Percentiles rank a stretch among this genome's conserved stretches.
Conservation (phyloP, 1,284 basidiomycete species). For the Peniophora sp. region DNA sequence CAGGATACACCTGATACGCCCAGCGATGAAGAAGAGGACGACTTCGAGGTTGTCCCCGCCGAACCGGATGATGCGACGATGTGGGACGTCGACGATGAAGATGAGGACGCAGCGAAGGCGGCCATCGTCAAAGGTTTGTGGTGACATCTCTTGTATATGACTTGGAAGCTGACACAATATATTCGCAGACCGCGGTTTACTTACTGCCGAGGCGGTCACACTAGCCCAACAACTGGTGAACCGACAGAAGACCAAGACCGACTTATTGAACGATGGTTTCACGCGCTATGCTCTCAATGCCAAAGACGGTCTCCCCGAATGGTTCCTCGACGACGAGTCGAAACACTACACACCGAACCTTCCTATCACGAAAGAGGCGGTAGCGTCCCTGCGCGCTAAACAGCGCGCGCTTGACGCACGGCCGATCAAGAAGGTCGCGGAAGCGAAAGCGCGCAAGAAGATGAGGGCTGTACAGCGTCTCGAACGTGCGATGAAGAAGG, state of each 20-base stretch:
- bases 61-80: conserved; percentile 46
- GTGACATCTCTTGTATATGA: neutral
- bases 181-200: conserved; percentile 80
- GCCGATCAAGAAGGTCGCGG: conserved; percentile 98
- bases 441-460: conserved; percentile 98
- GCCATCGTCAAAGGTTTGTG: conserved; percentile 64
- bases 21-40: conserved; percentile 31
- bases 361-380: conserved; percentile 95
- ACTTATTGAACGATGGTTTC: conserved; percentile 94
- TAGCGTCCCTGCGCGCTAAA: conserved; percentile 79
- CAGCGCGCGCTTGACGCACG: conserved; percentile 93
- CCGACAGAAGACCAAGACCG: conserved; percentile 81
- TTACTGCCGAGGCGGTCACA: conserved; percentile 88
- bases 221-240: conserved; percentile 93
- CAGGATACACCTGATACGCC: conserved; percentile 6
- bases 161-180: conserved; percentile 7
- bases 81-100: conserved; percentile 80
- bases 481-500: conserved; percentile 94
- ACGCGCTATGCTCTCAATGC: conserved; percentile 88
- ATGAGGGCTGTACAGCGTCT: conserved; percentile 79
- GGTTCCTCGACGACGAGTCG: conserved; percentile 97
- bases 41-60: conserved; percentile 72
- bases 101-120: conserved; percentile 71
- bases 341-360: conserved; percentile 93
- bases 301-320: conserved; percentile 87